Percentiles rank a stretch among this genome's conserved stretches.
These are phyloP conservation scores for Evernia prunastri DNA, from an alignment of 495 filamentous ascomycete genomes.

Conservation along the genomic window DNA sequence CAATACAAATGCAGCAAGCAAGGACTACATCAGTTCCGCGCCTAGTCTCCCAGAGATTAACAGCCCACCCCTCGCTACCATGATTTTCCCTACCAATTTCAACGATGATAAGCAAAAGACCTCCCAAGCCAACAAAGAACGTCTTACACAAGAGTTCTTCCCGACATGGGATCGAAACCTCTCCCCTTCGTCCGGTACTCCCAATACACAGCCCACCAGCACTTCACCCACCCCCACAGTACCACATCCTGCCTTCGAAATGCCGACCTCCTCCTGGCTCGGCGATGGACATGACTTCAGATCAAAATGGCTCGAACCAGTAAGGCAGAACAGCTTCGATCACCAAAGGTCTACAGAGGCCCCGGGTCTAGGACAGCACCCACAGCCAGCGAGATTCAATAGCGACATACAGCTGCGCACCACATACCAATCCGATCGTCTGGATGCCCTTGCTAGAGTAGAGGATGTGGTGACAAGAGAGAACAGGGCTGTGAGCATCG, in stretches of 20 bases:
- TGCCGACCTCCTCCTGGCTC: background rate
- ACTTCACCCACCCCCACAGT: background rate
- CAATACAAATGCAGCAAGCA: background rate
- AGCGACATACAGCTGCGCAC: background rate
- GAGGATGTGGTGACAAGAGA: background rate
- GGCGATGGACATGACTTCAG: background rate
- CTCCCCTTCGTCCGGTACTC: background rate
- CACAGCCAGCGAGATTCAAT: background rate
- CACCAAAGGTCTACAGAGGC: background rate
- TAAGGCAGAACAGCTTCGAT: background rate
- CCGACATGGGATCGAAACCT: background rate
- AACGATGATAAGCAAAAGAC: background rate
- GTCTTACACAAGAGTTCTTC: too few relatives aligned
- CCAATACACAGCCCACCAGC: background rate
- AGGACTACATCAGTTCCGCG: background rate
- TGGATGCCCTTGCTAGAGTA: background rate
- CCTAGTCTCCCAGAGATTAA: background rate
- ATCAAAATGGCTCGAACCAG: background rate
- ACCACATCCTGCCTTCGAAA: background rate
- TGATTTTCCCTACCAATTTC: background rate
- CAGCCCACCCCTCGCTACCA: background rate
- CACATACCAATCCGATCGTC: background rate
- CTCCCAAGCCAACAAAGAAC: background rate
- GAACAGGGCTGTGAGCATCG: background rate
- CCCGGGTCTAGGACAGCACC: background rate